Evolutionary conservation across 2,329 filamentous ascomycete genomes (phyloP), one percentile per base, ranked within the genome.

Genomic region (Penicillium sp.): DNA sequence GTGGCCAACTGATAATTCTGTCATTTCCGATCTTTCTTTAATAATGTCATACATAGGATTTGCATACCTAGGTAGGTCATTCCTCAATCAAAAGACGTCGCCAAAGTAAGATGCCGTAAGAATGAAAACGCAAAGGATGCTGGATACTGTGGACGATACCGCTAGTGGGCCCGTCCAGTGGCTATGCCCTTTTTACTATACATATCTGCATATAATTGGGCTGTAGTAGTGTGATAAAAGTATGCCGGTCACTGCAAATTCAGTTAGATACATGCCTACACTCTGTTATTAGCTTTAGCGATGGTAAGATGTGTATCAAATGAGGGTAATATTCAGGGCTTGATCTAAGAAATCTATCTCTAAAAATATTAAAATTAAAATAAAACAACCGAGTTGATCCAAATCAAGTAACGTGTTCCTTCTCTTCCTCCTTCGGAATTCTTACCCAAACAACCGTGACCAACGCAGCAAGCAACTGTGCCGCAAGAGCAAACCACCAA

Each of bases 341-440:
- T 15, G 19, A 37, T 13, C 19, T 4, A 22, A 37, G 6, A 21
- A 3, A 22, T 46, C 15, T 29, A 22, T 22, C 4, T 28, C 24
- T 41, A 19, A 24, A 24, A 24, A 8, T 7, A 34, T 1, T 4
- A 24, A 24, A 17, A 19, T 17, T 15, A 12, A 26, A 17, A 19
- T 17, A 19, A 12, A 34, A 3, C 21, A 24, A 24, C n/a, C 2
- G 3, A 29, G 3, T 6, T 15, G 2, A 12, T 12, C 5, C 8
- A 28, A 24, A 37, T 58, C 37, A 61, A 33, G 54, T 59, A 43
- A 65, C 61, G 49, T 66, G 64, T 46, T 66, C 63, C 52, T 65
- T 65, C 49, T 66, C 64, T 44, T 70, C 61, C 52, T 75, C 71
- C 49, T 71, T 72, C 0, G 67, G 66, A 53, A 75, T 66, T 24